A percentile compares a stretch with the other conserved stretches of the same genome.
These are phyloP conservation scores for Seiridium unicorne DNA, from an alignment of 2,329 filamentous ascomycete genomes.

Conservation along the genomic window DNA sequence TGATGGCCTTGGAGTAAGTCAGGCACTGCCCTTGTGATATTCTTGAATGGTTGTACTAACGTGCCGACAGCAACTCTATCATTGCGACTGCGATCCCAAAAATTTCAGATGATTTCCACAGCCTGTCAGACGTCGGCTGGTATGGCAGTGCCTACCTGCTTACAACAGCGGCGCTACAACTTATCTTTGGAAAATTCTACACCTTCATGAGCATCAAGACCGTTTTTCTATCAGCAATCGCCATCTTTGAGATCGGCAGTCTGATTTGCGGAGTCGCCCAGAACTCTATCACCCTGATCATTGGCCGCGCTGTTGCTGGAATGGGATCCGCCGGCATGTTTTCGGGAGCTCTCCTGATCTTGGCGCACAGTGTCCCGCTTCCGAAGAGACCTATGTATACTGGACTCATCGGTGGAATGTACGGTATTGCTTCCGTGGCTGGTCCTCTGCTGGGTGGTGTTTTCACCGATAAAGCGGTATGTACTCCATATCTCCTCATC, in stretches of 20 bases:
- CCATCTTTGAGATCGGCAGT: conserved; percentile 38
- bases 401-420: conserved; percentile 28
- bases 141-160: conserved; percentile 42
- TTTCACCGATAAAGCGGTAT: conserved; percentile 29
- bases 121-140: conserved; percentile 45
- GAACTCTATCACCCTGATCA: conserved; percentile 25
- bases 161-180: conserved; percentile 34
- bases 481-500: conserved; percentile 3
- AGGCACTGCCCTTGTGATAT: conserved; percentile 7
- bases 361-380: conserved; percentile 27
- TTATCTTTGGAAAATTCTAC: conserved; percentile 36
- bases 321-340: conserved; percentile 38
- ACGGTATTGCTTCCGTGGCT: conserved; percentile 37
- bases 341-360: conserved; percentile 36
- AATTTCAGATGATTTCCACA: conserved; percentile 37
- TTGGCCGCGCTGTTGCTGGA: conserved; percentile 27
- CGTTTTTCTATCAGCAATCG: conserved; percentile 33
- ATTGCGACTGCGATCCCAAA: conserved; percentile 40
- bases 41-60: background rate
- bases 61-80: conserved; percentile 27
- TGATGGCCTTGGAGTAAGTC: conserved; percentile 39
- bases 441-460: conserved; percentile 29
- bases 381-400: conserved; percentile 20
- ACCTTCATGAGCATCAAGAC: conserved; percentile 37
- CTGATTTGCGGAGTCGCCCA: conserved; percentile 31